Percentiles rank a stretch among this genome's conserved stretches.
These are phyloP conservation scores for Hirsutella minnesotensis DNA, from an alignment of 2,329 filamentous ascomycete genomes.

Conservation along the genomic window DNA sequence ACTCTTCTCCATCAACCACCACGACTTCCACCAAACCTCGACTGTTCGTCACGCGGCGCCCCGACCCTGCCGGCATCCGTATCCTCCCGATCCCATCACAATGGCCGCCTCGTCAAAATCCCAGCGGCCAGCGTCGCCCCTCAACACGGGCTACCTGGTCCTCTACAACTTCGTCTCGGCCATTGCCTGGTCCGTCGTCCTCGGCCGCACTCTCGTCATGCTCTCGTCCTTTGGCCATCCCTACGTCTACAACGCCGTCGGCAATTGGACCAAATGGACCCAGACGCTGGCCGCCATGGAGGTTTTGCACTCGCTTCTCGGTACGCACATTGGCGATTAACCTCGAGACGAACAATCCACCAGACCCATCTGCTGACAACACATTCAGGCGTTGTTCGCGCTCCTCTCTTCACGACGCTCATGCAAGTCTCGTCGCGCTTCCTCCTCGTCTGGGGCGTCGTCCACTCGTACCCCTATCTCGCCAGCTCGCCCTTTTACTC, in stretches of 20 bases:
- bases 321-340: slow-evolving; percentile 43
- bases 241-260: slow-evolving; percentile 48
- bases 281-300: slow-evolving; percentile 79
- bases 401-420: slow-evolving; percentile 70
- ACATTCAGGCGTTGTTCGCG: slow-evolving; percentile 62
- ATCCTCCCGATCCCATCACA: not conserved
- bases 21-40: no score
- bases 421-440: slow-evolving; percentile 87
- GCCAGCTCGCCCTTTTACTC: slow-evolving; percentile 53
- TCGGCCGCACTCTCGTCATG: slow-evolving; percentile 51
- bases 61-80: not conserved
- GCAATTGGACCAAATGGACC: slow-evolving; percentile 62
- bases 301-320: slow-evolving; percentile 66
- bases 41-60: no score
- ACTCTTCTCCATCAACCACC: no score
- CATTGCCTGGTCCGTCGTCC: slow-evolving; percentile 65
- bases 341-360: no score
- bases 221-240: slow-evolving; percentile 42
- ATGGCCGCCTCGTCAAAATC: not conserved
- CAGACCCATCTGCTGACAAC: not conserved
- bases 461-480: slow-evolving; percentile 59
- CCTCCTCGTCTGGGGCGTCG: slow-evolving; percentile 79
- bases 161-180: slow-evolving; percentile 76
- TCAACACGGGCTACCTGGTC: slow-evolving; percentile 57
- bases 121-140: not conserved